A percentile compares a stretch with the other conserved stretches of the same genome.
Evolutionary conservation across 2,329 filamentous ascomycete species (phyloP).

Genomic region (Colletotrichum viniferum): DNA sequence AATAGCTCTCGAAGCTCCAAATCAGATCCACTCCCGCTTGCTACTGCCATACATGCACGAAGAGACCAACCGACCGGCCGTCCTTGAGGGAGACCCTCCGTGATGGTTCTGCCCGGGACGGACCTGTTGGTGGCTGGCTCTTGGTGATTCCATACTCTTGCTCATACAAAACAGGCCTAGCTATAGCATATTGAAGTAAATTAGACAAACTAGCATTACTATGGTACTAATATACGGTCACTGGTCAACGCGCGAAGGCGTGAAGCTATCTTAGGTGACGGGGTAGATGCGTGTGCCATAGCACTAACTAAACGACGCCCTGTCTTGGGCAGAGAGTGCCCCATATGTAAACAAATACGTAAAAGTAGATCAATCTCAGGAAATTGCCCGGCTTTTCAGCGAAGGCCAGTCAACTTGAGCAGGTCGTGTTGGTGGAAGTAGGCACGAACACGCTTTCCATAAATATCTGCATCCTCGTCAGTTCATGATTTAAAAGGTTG

Average conservation of each 20-base stretch:
- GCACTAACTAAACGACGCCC: background rate
- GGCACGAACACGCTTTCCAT: slow-evolving; percentile 76
- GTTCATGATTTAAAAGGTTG: background rate
- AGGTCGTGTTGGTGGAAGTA: slow-evolving; percentile 80
- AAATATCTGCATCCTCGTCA: slow-evolving; percentile 61
- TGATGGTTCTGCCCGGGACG: background rate
- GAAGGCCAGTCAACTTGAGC: slow-evolving; percentile 52
- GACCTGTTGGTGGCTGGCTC: background rate
- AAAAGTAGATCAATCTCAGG: background rate
- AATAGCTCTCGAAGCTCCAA: background rate
- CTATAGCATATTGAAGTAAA: background rate
- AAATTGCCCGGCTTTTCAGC: slow-evolving; percentile 3
- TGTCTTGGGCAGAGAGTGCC: background rate
- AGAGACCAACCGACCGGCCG: background rate
- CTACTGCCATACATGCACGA: background rate
- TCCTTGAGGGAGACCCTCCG: background rate
- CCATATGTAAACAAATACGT: background rate
- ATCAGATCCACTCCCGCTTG: background rate
- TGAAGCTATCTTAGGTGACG: background rate
- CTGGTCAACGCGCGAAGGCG: background rate
- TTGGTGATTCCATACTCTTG: background rate
- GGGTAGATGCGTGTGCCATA: too few species aligned
- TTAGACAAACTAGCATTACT: background rate
- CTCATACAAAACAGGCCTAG: background rate
- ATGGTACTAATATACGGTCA: background rate